Base-by-base conservation (phyloP, 1,284 basidiomycete species). In the Cystobasidiaceae sp. region DNA sequence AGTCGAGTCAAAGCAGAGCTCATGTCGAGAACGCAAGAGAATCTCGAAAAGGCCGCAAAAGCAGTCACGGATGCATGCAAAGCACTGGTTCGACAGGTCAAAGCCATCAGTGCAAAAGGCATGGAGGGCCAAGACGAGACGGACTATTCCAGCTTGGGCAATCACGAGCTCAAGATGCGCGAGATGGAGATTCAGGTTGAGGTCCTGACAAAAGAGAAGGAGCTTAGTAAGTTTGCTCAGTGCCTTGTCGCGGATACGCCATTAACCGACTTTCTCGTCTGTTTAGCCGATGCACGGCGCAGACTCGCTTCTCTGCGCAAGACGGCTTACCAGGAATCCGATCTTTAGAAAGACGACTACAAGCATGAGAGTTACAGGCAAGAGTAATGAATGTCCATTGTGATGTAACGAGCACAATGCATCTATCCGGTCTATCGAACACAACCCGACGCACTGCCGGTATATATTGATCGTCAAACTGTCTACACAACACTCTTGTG, bases 181-280 rank as follows among this genome's bases (percentile, higher is more conserved):
- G 93, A 97, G 82, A 97, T 99, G 93, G 94, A 98, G 79, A 92
- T 96, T 77, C 94, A 97, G 79, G 96, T 98, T 48, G 90, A 96
- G 77, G 97, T 99, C 70, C 81, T 98, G 71, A 93, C 88, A 75
- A 79, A 97, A 72, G 94, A 97, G 82, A 97, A 97, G 81, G 92
- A 97, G 11, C 81, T 98, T 34, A 89, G 56, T 59, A 48, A 34
- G 56, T 59, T 19, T 21, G 1, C 6, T 41, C 5, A 70, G 0
- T 17, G 25, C 13, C 41, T 25, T 45, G 55, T 30, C 54, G 15
- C 54, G 41, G 19, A 39, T 41, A n/a, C n/a, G n/a, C n/a, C n/a
- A n/a, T n/a, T n/a, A n/a, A n/a, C n/a, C n/a, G n/a, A n/a, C n/a
- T n/a, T n/a, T n/a, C n/a, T n/a, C n/a, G n/a, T n/a, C n/a, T n/a